phyloP scores from a whole-genome alignment of 75 land plant species.

The Sequoiadendron giganteum region DNA sequence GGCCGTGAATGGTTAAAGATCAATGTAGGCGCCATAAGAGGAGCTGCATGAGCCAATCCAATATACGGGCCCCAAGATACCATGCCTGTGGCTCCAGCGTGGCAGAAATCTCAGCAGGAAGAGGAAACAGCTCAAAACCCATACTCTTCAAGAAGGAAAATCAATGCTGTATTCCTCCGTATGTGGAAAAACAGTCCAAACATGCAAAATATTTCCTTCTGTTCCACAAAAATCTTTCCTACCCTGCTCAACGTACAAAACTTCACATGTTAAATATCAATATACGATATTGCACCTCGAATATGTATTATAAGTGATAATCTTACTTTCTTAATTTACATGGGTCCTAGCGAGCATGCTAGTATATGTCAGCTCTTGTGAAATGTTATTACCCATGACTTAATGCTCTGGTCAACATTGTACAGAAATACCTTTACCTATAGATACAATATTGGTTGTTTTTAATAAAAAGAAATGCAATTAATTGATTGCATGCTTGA shows the following conservation, averaged over 20 bases:
- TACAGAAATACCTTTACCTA: background rate
- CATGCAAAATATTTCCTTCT: background rate
- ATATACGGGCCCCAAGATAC: background rate
- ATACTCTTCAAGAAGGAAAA: background rate
- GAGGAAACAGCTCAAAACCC: background rate
- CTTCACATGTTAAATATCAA: background rate
- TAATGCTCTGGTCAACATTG: too few relatives aligned
- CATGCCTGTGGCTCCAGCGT: background rate
- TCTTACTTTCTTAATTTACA: too few relatives aligned
- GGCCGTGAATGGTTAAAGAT: background rate
- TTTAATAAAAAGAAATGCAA: background rate
- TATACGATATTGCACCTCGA: background rate
- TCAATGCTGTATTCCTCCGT: background rate
- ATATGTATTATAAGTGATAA: too few relatives aligned
- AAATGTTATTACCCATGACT: background rate
- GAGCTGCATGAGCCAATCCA: background rate
- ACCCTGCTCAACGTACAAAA: background rate
- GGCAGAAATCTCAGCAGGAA: background rate
- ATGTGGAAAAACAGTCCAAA: background rate
- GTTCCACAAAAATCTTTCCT: background rate
- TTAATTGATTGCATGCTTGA: too few relatives aligned
- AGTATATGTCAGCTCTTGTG: too few relatives aligned
- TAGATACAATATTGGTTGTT: background rate
- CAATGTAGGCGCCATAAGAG: background rate
- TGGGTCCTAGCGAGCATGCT: too few relatives aligned